Evolutionary conservation across 192 early-diverging fungal species (phyloP), one percentile per base, ranked within the genome.

Genomic region (Dimargaris xerosporica): DNA sequence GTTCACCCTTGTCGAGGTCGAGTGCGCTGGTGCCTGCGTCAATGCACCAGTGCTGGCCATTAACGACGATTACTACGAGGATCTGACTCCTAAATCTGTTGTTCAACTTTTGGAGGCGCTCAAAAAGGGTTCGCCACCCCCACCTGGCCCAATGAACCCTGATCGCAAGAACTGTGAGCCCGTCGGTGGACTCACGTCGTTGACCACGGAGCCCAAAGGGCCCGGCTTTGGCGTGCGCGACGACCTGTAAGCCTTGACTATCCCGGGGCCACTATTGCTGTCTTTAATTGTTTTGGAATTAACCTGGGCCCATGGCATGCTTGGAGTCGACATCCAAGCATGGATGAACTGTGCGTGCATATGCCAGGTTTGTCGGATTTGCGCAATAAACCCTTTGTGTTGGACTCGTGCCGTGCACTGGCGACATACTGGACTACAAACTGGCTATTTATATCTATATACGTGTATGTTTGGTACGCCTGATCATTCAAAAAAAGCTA

Each of bases 21-120:
- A 99, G 74, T 99, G 96, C 66, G 96, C 96, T 31, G 96, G 93
- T 59, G 96, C 96, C 19, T 99, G 96, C 69, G 84, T 93, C 58
- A 99, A 99, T 66, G 93, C 94, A 16, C 96, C 94, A 3, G 94
- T 99, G 6, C 75, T 99, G 69, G 93, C 96, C 46, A 83, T 98
- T 60, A 98, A 98, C 73, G 95, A 98, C 61, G 95, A 98, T 64
- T 98, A 98, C 73, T 97, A 88, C 74, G 96, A 99, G 83, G 96
- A 99, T 72, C 78, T 99, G 66, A 97, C 94, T 12, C 83, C 93
- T 41, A 89, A 93, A 65, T 75, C 86, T 0, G 95, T 90, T 28
- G 80, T 84, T 34, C 91, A 88, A 78, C 79, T 99, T 42, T 74
- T 99, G 29, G 85, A 95, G 16, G 82, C 78, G 31, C 73, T 97